A percentile compares a stretch with the other conserved stretches of the same genome.
Conservation (phyloP, 768 basidiomycete species). For the Leccinum sublutescens region DNA sequence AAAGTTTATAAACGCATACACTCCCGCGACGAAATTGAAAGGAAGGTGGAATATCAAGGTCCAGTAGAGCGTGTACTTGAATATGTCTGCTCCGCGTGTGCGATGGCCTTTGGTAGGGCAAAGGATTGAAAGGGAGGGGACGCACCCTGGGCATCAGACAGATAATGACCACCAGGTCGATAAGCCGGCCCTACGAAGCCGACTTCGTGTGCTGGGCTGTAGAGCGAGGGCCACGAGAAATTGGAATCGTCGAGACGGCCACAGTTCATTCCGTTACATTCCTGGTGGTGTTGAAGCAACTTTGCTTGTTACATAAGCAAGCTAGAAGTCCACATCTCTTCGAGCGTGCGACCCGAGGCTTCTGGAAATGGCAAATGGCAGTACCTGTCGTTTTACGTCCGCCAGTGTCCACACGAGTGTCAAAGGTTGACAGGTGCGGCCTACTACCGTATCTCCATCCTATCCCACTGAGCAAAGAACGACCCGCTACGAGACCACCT, state of each 20-base stretch:
- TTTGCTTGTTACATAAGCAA: background rate
- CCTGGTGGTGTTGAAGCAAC: background rate
- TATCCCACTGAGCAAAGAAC: background rate
- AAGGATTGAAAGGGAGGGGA: background rate
- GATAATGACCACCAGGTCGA: background rate
- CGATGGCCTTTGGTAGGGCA: background rate
- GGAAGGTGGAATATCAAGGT: conserved; percentile 47
- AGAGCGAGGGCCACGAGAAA: background rate
- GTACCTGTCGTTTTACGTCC: background rate
- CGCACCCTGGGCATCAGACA: background rate
- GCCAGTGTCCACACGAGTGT: background rate
- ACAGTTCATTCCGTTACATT: background rate
- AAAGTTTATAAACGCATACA: background rate
- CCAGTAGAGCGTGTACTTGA: conserved; percentile 49
- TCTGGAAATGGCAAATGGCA: background rate
- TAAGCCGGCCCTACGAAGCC: background rate
- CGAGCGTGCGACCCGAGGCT: no score
- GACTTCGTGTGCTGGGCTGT: background rate
- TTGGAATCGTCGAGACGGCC: background rate
- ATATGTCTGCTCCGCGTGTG: conserved; percentile 33
- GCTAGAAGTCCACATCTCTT: no score
- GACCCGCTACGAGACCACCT: background rate
- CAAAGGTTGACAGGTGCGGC: background rate
- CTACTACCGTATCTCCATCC: background rate
- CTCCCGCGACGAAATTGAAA: conserved; percentile 19